Percentiles rank a stretch among this genome's conserved stretches.
These are phyloP conservation scores for Uronychia setigera DNA, from an alignment of 73 alveolate species.

Conservation along the genomic window DNA sequence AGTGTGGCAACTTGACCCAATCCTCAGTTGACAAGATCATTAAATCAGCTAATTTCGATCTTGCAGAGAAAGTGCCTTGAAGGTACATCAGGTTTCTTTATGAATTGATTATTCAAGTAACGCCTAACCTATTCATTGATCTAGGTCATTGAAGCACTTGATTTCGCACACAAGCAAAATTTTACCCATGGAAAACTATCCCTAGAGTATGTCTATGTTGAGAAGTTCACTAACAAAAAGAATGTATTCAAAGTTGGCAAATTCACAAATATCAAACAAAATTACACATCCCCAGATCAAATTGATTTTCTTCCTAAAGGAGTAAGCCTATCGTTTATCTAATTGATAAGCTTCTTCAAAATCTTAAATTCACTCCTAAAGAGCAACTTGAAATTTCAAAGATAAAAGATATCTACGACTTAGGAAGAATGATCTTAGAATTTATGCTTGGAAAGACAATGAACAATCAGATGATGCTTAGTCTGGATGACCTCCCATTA, in stretches of 20 bases:
- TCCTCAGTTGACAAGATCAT: neutral
- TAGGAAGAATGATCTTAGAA: neutral
- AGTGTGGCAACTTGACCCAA: neutral
- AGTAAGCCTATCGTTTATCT: neutral
- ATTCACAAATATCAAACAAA: neutral
- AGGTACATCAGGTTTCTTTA: slow-evolving; percentile 1
- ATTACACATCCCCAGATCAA: neutral
- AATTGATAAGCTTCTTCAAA: too few relatives aligned
- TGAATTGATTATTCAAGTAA: slow-evolving; percentile 10
- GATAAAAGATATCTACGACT: neutral
- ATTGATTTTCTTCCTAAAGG: neutral
- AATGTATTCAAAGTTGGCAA: neutral
- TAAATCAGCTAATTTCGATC: neutral
- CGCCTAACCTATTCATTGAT: neutral
- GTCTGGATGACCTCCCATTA: slow-evolving; percentile 5
- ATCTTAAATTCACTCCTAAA: neutral
- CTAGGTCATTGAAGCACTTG: neutral
- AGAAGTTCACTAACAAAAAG: neutral
- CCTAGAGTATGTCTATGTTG: neutral
- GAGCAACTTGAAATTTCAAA: neutral
- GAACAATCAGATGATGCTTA: neutral
- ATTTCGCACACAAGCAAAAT: neutral
- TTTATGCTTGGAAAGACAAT: slow-evolving; percentile 4
- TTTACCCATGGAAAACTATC: neutral
- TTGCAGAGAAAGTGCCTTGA: slow-evolving; percentile 7